Evolutionary conservation across 257 asterid genomes (phyloP), one percentile per base, ranked within the genome.

Genomic region (Ballota nigra): DNA sequence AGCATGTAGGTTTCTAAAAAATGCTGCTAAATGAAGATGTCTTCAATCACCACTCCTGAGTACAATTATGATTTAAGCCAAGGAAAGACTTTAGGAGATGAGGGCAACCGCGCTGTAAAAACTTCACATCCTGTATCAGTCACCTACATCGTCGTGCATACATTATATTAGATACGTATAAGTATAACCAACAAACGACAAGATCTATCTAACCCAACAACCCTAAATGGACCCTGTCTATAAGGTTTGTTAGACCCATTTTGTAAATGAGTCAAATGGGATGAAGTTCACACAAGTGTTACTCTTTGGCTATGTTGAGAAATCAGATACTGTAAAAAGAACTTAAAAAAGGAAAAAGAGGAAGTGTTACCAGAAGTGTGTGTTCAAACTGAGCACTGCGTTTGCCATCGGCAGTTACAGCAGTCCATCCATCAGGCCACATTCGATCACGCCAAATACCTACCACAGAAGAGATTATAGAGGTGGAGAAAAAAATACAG

Each of bases 351-450:
- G n/a, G 26, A 29, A 11, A 33, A 11, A 49, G 38, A 26, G 7
- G 36, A 52, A 68, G 8, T 31, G 7, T 73, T 82, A 94, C 99
- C 97, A 91, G 77, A 75, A 91, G 96, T 0, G 99, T 89, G 76
- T 94, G 99, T 71, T 94, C 97, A 78, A 94, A 94, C 75, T 94
- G 99, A 49, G 97, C 97, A 77, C 97, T 94, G 78, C 97, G 85
- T 82, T 86, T 91, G 38, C 99, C 99, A 77, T 94, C 99, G 1
- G 93, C 92, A 63, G 99, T 94, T 62, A 89, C 99, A 66, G 76
- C 82, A 60, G 99, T 91, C 99, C 99, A 94, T 72, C 99, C 99
- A 86, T 94, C 97, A 36, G 99, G 96, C 99, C 99, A 94, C 92
- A 85, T 88, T 40, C 92, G 90, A 70, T 94, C 99, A 41, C 93